Conservation (phyloP, 2,329 filamentous ascomycete genomes). For the Cercospora janseana region DNA sequence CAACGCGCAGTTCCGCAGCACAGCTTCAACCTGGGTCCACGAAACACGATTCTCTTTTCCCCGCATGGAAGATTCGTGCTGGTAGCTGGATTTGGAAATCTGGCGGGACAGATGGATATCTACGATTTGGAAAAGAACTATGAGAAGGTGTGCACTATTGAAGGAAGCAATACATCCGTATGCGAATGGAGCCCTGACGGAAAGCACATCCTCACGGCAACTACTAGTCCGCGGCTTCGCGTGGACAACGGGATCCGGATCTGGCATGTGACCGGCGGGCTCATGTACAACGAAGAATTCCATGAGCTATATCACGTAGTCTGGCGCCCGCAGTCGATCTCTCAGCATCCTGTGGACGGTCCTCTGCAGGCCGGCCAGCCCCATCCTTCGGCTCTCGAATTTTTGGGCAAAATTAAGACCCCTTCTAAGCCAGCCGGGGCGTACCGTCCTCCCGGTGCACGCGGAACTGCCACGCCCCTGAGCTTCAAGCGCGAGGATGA, state of each 20-base stretch:
- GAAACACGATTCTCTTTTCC: constrained; percentile 94
- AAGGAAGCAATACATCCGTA: constrained; percentile 91
- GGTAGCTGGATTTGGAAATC: constrained; percentile 93
- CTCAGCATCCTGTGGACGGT: constrained; percentile 62
- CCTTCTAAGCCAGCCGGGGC: constrained; percentile 96
- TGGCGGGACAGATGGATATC: constrained; percentile 95
- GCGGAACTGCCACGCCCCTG: constrained; percentile 81
- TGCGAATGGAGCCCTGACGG: constrained; percentile 98
- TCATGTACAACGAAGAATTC: constrained; percentile 97
- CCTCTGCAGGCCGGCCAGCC: constrained; percentile 70
- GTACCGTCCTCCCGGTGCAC: constrained; percentile 90
- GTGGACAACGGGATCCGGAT: constrained; percentile 96
- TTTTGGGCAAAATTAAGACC: constrained; percentile 83
- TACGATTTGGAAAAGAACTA: constrained; percentile 96
- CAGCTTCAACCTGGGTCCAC: constrained; percentile 79
- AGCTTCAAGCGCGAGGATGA: constrained; percentile 98
- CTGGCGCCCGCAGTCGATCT: constrained; percentile 75
- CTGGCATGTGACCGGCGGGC: constrained; percentile 82
- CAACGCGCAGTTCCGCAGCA: constrained; percentile 77
- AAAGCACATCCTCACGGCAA: constrained; percentile 94
- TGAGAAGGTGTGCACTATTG: constrained; percentile 86
- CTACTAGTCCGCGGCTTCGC: constrained; percentile 87
- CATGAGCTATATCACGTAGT: constrained; percentile 82
- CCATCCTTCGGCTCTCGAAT: constrained; percentile 78
- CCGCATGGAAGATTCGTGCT: constrained; percentile 89